These are phyloP conservation scores for Rhodosporidiobolus sp. DNA, from an alignment of 768 basidiomycete genomes.

Conservation along the genomic window DNA sequence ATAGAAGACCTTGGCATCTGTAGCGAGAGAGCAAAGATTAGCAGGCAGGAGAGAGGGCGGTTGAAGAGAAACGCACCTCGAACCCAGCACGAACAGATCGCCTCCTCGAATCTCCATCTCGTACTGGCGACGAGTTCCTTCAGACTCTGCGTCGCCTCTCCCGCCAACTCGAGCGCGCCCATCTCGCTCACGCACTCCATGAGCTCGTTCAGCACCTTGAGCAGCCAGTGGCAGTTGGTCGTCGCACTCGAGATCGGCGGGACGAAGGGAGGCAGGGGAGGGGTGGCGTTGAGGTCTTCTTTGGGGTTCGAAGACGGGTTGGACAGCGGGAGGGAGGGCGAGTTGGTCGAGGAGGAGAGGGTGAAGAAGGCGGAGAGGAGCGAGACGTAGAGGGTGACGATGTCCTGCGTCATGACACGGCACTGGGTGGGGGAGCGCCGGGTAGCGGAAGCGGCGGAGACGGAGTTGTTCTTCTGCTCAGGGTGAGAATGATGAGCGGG, in stretches of 20 bases:
- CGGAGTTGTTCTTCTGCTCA: conserved; percentile 21
- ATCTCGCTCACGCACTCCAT: conserved; percentile 82
- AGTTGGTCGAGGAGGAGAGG: conserved; percentile 71
- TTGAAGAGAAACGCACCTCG: conserved; percentile 59
- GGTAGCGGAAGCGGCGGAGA: conserved; percentile 49
- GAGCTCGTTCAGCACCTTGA: conserved; percentile 76
- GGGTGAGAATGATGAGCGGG: not conserved
- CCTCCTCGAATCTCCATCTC: conserved; percentile 83
- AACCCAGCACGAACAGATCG: conserved; percentile 73
- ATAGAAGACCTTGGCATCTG: conserved; percentile 80
- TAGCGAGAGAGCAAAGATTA: not conserved
- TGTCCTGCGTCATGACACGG: conserved; percentile 79
- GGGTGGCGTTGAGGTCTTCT: conserved; percentile 53
- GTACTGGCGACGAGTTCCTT: conserved; percentile 73
- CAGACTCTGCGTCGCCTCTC: conserved; percentile 62
- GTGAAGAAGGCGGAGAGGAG: conserved; percentile 81
- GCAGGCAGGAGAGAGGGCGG: not conserved
- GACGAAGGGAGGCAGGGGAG: conserved; percentile 61
- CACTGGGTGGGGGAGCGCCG: conserved; percentile 80
- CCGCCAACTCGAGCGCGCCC: conserved; percentile 70
- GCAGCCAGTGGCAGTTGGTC: conserved; percentile 75
- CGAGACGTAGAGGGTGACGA: conserved; percentile 78
- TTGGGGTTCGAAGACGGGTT: conserved; percentile 23
- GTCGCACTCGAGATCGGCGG: conserved; percentile 67
- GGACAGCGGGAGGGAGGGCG: conserved; percentile 49